These are phyloP conservation scores for Globisporangium alternatum DNA, from an alignment of 352 stramenopile species.

Conservation along the genomic window DNA sequence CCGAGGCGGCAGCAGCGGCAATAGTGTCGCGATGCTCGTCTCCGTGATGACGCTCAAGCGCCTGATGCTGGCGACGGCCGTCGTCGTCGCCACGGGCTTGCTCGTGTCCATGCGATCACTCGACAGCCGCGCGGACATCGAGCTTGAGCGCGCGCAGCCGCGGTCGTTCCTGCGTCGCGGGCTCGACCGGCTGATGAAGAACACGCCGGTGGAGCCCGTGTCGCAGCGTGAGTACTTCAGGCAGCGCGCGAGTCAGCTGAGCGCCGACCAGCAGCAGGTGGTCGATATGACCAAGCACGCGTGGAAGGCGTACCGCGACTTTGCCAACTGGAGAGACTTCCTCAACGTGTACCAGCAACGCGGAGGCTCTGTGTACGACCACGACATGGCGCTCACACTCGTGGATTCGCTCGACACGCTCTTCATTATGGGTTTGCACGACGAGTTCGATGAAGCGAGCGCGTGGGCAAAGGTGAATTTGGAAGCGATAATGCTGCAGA, in stretches of 20 bases:
- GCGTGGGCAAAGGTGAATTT: conserved; percentile 52
- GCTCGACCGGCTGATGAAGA: conserved; percentile 5
- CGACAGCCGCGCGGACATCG: not conserved
- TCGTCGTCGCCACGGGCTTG: not conserved
- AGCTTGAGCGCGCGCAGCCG: not conserved
- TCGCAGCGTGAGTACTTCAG: conserved; percentile 27
- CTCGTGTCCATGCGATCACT: conserved; percentile 5
- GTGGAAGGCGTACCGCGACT: conserved; percentile 46
- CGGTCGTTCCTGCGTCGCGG: conserved; percentile 1
- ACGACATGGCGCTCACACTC: conserved; percentile 65
- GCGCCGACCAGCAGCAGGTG: conserved; percentile 38
- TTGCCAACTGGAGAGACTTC: conserved; percentile 37
- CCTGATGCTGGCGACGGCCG: not conserved
- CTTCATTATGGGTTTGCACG: conserved; percentile 53
- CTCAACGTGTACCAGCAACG: conserved; percentile 28
- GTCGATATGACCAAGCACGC: conserved; percentile 55
- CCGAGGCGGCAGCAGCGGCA: not conserved
- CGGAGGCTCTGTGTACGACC: conserved; percentile 29
- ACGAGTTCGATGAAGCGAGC: conserved; percentile 63
- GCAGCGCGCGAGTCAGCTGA: conserved; percentile 22
- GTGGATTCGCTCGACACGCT: conserved; percentile 72
- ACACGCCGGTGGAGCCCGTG: not conserved
- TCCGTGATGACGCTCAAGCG: not conserved
- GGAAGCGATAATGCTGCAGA: conserved; percentile 27
- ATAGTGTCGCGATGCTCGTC: not conserved